Evolutionary conservation across 352 stramenopile genomes (phyloP), one percentile per base, ranked within the genome.

Genomic region (Bremia lactucae): DNA sequence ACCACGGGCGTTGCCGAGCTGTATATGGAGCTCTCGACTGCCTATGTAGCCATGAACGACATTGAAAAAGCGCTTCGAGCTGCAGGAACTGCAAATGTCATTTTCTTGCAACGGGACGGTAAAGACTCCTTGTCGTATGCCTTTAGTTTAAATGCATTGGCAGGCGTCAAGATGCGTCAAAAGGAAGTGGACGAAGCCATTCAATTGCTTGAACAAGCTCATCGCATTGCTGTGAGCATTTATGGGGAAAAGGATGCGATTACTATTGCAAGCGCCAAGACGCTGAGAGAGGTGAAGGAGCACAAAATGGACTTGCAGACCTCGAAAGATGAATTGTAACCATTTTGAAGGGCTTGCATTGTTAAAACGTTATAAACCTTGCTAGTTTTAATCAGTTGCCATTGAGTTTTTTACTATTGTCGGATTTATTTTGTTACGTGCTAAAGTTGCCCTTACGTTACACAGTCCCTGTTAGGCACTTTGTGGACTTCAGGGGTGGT

Each of bases 81-180:
- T 4, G 72, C 54, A 0, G 64, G 79, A 24, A 57, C 49, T 3
- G 76, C 74, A 1, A 65, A 63, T 19, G 55, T 54, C 0, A 68
- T 92, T 40, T 76, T 89, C 42, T 35, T 59, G 14, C 49, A 72
- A 39, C 71, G 80, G 6, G 80, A 92, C 16, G 80, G 80, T 15
- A 58, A 80, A 20, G 60, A 72, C 6, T 74, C 77, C 44, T 45
- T 89, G 18, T 20, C 64, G 19, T 84, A 86, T 41, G 80, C 80
- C 10, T 92, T 92, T 42, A 83, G 64, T 36, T 67, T 89, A 26
- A 92, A 92, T 31, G 65, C 77, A n/a, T 38, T 89, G 31, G 77
- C 77, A 0, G 80, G 80, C 6, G 76, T 89, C 9, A 66, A 76
- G 23, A 88, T 88, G 68, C 65, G 70, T 5, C 60, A 81, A 49